phyloP scores from a whole-genome alignment of 2,329 filamentous ascomycete species.

The Nakataea oryzae region DNA sequence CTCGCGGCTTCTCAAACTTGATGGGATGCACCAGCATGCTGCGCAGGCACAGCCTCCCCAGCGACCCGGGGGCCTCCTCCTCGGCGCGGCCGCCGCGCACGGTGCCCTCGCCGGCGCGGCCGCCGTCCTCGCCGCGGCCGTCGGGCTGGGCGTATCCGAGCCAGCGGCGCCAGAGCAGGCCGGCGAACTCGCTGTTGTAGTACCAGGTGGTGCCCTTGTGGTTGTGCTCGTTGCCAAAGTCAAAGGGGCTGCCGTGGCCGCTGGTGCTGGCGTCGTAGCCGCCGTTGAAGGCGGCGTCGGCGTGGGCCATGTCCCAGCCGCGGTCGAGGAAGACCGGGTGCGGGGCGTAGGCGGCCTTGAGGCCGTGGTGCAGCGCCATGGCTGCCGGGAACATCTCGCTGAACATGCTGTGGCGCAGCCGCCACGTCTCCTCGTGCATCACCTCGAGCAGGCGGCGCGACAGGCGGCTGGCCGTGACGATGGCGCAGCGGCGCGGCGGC shows the following conservation, averaged over 20 bases:
- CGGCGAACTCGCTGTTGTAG: conserved; percentile 69
- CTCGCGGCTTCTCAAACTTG: conserved; percentile 48
- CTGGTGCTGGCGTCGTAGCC: conserved; percentile 57
- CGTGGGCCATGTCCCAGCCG: conserved; percentile 56
- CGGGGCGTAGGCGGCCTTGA: conserved; percentile 71
- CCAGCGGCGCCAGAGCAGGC: conserved; percentile 73
- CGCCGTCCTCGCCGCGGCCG: conserved; percentile 38
- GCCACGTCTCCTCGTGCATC: conserved; percentile 67
- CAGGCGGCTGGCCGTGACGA: conserved; percentile 61
- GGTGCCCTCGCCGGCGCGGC: conserved; percentile 31
- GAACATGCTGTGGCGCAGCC: conserved; percentile 61
- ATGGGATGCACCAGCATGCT: conserved; percentile 76
- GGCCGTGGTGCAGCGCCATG: conserved; percentile 62
- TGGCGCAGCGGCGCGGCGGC: conserved; percentile 58
- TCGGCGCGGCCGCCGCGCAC: conserved; percentile 41
- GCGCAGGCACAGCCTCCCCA: conserved; percentile 66
- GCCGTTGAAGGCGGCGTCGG: conserved; percentile 71
- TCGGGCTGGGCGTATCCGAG: conserved; percentile 48
- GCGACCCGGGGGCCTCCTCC: conserved; percentile 30
- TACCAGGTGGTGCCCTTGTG: conserved; percentile 79
- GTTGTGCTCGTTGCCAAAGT: conserved; percentile 65
- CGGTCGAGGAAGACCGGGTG: conserved; percentile 75
- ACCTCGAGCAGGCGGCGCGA: conserved; percentile 54
- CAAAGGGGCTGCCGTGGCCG: conserved; percentile 56
- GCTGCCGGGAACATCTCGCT: conserved; percentile 69